Evolutionary conservation across 306 rosid genomes (phyloP).

Genomic region (Trifolium pratense): DNA sequence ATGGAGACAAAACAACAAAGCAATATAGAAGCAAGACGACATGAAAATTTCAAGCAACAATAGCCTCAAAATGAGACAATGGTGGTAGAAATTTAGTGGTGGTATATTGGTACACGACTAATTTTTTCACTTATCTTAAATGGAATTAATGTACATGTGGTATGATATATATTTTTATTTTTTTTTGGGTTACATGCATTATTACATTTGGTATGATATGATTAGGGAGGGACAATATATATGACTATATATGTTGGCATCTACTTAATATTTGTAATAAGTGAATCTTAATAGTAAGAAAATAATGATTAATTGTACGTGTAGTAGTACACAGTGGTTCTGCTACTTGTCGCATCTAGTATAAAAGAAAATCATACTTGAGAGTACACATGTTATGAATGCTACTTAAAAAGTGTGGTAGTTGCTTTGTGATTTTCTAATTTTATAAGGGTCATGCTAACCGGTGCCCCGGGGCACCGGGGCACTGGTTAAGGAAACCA

Average conservation of each 20-base stretch:
- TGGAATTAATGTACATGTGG: not conserved
- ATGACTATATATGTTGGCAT: not conserved
- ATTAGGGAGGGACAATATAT: not conserved
- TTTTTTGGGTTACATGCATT: not conserved
- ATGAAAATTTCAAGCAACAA: not conserved
- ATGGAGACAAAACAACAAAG: not conserved
- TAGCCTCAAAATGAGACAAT: not conserved
- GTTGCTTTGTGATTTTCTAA: not conserved
- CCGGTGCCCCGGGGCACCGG: too few species aligned
- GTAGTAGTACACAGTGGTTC: not conserved
- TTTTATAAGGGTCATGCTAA: too few species aligned
- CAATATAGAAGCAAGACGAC: not conserved
- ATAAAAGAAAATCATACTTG: not conserved
- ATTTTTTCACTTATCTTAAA: not conserved
- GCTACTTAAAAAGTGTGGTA: not conserved
- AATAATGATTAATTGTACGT: not conserved
- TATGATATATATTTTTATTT: not conserved
- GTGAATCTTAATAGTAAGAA: not conserved
- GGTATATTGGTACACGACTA: not conserved
- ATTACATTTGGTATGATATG: not conserved
- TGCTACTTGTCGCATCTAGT: not conserved
- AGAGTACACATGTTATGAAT: not conserved
- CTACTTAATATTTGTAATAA: not conserved
- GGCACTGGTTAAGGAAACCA: too few species aligned
- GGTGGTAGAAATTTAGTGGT: not conserved